Base-by-base conservation (phyloP, 2,329 filamentous ascomycete genomes). In the Sclerotinia trifoliorum region DNA sequence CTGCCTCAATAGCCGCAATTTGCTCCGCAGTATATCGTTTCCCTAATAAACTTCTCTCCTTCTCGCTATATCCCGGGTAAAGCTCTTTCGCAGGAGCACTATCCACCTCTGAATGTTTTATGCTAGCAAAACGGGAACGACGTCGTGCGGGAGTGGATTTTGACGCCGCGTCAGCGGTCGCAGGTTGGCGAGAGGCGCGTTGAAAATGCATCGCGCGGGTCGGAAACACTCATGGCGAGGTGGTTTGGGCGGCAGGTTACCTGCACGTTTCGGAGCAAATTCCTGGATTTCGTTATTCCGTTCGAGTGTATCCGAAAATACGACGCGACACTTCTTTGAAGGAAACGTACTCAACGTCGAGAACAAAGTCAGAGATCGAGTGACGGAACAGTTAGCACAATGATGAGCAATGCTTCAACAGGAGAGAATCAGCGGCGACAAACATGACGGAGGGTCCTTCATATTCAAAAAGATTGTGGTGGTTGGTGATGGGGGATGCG, bases 381-480 rank as follows among this genome's bases (percentile, higher is more conserved):
- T 83, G 92, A 96, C 80, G 93, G 93, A 78, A 96, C 92, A 71
- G 90, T 93, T 79, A 94, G 91, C 85, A 96, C 93, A 73, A 89
- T 88, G 79, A 89, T 89, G 81, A 94, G 91, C 80, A 85, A 86
- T 71, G 90, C 89, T 70, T 83, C 82, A 65, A 90, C 88, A 62
- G 90, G 75, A 85, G 89, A 77, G 89, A 94, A 79, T 94, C 91
- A 60, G 87, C 91, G 69, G 89, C 86, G 70, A 97, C 94, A 65
- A 89, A 92, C 79, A 87, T 94, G 80, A 97, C 94, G 62, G 93
- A 96, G 78, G 92, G 91, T 32, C 94, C 94, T 5, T 87, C 92
- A 68, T 97, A 95, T 82, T 98, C 74, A 99, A 99, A 85, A 99
- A 99, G 86, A 95, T 99, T 78, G 95, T 99, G 56, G 95, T 99